Conservation (phyloP, 768 basidiomycete species). For the Mycena pura region DNA sequence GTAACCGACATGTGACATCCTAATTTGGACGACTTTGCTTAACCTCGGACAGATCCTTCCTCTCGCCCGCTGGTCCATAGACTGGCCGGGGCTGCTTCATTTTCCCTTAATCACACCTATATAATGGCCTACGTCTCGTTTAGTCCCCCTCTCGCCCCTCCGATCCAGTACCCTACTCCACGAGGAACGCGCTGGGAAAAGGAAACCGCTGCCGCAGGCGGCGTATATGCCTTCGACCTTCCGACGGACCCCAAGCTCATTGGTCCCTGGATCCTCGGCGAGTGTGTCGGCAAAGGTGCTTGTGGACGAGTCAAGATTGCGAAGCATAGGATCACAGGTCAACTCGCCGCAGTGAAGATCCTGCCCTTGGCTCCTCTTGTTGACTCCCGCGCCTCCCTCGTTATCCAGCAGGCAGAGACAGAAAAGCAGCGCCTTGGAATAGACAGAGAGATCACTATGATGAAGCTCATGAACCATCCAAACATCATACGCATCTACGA, state of each 20-base stretch:
- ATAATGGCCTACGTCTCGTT: constrained; percentile 49
- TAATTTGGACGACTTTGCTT: constrained; percentile 17
- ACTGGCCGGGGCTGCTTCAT: constrained; percentile 44
- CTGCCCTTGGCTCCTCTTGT: constrained; percentile 83
- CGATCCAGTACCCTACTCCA: constrained; percentile 72
- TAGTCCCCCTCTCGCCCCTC: constrained; percentile 73
- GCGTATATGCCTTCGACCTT: constrained; percentile 74
- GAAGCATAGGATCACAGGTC: constrained; percentile 81
- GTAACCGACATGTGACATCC: constrained; percentile 29
- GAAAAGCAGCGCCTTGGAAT: constrained; percentile 87
- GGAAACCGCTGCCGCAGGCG: constrained; percentile 84
- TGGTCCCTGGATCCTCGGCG: constrained; percentile 93
- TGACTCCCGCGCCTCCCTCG: constrained; percentile 72
- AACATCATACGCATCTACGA: constrained; percentile 96
- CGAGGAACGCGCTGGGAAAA: constrained; percentile 87
- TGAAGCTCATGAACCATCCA: constrained; percentile 99
- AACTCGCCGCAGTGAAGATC: constrained; percentile 96
- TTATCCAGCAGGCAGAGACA: constrained; percentile 70
- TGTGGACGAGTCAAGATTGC: constrained; percentile 96
- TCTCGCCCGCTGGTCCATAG: constrained; percentile 54
- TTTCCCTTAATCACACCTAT: constrained; percentile 34
- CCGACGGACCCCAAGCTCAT: constrained; percentile 86
- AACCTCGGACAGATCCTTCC: constrained; percentile 20
- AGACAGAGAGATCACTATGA: constrained; percentile 96
- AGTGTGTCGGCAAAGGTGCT: constrained; percentile 93